Base-by-base conservation (phyloP, 139 green algal genomes). In the Chlamydomonas urium region DNA sequence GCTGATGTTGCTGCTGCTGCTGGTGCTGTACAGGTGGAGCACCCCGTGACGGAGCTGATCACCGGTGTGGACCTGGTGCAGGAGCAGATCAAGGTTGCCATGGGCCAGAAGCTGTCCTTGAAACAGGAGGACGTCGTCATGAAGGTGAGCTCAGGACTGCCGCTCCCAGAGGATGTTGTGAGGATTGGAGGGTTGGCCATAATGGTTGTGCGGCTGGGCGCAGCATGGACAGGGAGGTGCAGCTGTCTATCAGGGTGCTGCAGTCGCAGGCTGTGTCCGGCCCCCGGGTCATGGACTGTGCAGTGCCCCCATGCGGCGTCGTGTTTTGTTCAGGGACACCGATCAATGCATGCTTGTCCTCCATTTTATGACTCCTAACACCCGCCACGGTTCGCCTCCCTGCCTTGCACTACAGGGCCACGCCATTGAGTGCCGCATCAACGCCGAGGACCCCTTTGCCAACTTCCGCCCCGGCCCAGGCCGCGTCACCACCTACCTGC, bases 31-130 rank as follows among this genome's bases (percentile, higher is more conserved):
- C 85, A 94, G 89, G 92, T 97, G 71, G 92, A 97, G 85, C 92
- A 97, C 81, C 92, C 92, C 0, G 92, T 97, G 66, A 97, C 92
- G 0, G 92, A 97, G 86, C 96, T 96, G 89, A 93, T 97, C 81
- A 97, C 92, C 0, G 91, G 91, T 31, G 62, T 97, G 0, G 92
- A 97, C 75, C 81, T 97, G 47, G 93, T 97, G 79, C 88, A 96
- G 81, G 89, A 97, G 84, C 92, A 97, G 85, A 92, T 97, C 85
- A 77, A 79, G 21, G 89, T 92, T 53, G 92, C 92, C 36, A 87
- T 89, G 87, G 92, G 91, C 38, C 38, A 92, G 32, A 72, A 77
- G 32, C 84, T 97, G 50, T 77, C 71, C 3, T 88, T 92, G 71
- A 90, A 61, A 59, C 92, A 97, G 85, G 89, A 94, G 19, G 53